These are phyloP conservation scores for Kwoniella sp. DNA, from an alignment of 768 basidiomycete species.

Conservation along the genomic window DNA sequence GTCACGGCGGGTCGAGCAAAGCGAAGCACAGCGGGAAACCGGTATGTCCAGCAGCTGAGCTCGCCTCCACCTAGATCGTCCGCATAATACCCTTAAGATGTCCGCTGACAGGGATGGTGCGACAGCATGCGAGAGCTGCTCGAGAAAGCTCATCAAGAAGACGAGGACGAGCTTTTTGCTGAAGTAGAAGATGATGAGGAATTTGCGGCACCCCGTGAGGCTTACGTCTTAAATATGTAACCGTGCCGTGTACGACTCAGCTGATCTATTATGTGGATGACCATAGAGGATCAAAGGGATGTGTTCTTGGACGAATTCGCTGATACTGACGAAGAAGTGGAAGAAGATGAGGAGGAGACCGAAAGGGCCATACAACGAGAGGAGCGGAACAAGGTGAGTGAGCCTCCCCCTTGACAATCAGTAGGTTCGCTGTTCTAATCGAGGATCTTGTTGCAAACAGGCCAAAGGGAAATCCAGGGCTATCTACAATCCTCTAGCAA, in stretches of 20 bases:
- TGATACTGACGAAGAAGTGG: conserved; percentile 54
- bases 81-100: too few species aligned
- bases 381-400: conserved; percentile 44
- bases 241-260: too few species aligned
- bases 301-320: conserved; percentile 53
- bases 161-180: conserved; percentile 49
- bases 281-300: conserved; percentile 44
- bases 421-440: background rate
- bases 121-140: conserved; percentile 52
- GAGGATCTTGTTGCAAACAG: conserved; percentile 8
- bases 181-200: conserved; percentile 53
- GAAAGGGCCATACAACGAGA: conserved; percentile 38
- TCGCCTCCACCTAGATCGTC: background rate
- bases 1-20: conserved; percentile 45
- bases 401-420: background rate
- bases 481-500: conserved; percentile 38
- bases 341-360: conserved; percentile 45
- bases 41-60: conserved; percentile 29
- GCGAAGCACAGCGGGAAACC: conserved; percentile 52
- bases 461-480: conserved; percentile 48
- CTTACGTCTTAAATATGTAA: too few species aligned
- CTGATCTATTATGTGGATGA: background rate
- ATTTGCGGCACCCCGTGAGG: conserved; percentile 48
- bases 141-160: conserved; percentile 52
- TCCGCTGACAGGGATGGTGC: conserved; percentile 12